Conservation (phyloP, 768 basidiomycete species). For the Boletus subparvulus region DNA sequence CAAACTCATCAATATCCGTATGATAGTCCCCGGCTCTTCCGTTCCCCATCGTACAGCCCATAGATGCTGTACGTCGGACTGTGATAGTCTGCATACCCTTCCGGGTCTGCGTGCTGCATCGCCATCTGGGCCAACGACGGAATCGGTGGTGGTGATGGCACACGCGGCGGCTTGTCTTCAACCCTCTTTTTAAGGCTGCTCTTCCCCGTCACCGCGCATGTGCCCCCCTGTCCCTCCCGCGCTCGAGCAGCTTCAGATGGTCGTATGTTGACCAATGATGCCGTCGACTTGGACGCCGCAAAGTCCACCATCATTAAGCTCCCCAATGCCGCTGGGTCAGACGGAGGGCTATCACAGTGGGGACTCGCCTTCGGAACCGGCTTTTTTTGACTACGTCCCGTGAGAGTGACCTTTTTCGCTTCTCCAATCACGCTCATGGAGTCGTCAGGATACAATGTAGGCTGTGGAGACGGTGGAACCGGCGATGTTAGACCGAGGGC, state of each 20-base stretch:
- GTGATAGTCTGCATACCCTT: conserved; percentile 63
- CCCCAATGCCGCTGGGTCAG: conserved; percentile 51
- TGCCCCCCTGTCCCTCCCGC: conserved; percentile 24
- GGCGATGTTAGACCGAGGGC: conserved; percentile 39
- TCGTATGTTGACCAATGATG: conserved; percentile 32
- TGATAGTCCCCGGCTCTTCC: conserved; percentile 45
- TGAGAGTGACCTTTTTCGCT: conserved; percentile 26
- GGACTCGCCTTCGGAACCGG: conserved; percentile 27
- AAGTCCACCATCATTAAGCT: conserved; percentile 65
- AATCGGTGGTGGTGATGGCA: conserved; percentile 75
- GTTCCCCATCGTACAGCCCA: conserved; percentile 64
- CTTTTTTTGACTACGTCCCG: conserved; percentile 34
- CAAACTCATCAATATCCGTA: conserved; percentile 25
- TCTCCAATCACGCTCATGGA: conserved; percentile 60
- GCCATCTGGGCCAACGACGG: conserved; percentile 77
- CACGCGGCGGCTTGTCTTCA: conserved; percentile 68
- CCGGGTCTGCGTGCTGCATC: conserved; percentile 58
- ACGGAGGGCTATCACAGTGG: conserved; percentile 21
- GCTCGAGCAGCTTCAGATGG: conserved; percentile 26
- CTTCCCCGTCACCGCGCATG: conserved; percentile 16
- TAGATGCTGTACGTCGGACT: conserved; percentile 86
- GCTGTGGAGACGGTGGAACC: conserved; percentile 52
- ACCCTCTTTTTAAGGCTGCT: conserved; percentile 33
- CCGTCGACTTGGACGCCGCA: conserved; percentile 38
- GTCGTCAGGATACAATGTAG: conserved; percentile 70